Base-by-base conservation (phyloP, 768 basidiomycete genomes). In the Leccinum uliginosum region DNA sequence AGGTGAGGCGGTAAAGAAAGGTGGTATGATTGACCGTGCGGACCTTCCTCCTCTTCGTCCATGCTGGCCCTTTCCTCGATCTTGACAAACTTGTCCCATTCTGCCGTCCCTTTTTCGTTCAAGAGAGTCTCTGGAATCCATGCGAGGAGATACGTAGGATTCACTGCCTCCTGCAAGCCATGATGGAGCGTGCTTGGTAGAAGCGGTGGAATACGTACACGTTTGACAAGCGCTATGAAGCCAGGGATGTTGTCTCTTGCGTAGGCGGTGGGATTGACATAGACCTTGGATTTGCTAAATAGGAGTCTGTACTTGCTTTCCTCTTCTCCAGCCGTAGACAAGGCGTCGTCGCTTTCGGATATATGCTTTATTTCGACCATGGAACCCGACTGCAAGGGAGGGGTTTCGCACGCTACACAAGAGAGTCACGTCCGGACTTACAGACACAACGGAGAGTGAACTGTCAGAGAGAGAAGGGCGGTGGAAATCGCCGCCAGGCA, bases 271-370 rank as follows among this genome's bases (percentile, higher is more conserved):
- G 97, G 97, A 63, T 98, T 92, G 45, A 99, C 86, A 68, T 96
- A 94, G 46, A 98, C 96, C 71, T 94, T 95, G 43, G 89, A 91
- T 70, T 96, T 97, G 71, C 86, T 88, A 65, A 93, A 97, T 14
- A 98, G 70, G 49, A 98, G 78, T 46, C 89, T 79, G 68, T 84
- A 83, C 70, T 82, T 85, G 65, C 71, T 71, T 63, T 84, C 84
- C 62, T 87, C 85, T 54, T 81, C 78, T 0, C 55, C 48, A 24
- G 59, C 58, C 12, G 53, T 30, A 15, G 62, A 54, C 57, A 49
- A 35, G 50, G 54, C 21, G 51, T 54, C 56, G 65, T 65, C 53
- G 67, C 52, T 51, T 56, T 51, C 47, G 63, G 56, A 54, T 32
- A 71, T 67, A 57, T 75, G 81, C 65, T 79, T 83, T 64, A 90